A percentile compares a stretch with the other conserved stretches of the same genome.
These are phyloP conservation scores for grape (Vitis vinifera) DNA, from an alignment of 164 flowering plant species.

Conservation along the genomic window DNA sequence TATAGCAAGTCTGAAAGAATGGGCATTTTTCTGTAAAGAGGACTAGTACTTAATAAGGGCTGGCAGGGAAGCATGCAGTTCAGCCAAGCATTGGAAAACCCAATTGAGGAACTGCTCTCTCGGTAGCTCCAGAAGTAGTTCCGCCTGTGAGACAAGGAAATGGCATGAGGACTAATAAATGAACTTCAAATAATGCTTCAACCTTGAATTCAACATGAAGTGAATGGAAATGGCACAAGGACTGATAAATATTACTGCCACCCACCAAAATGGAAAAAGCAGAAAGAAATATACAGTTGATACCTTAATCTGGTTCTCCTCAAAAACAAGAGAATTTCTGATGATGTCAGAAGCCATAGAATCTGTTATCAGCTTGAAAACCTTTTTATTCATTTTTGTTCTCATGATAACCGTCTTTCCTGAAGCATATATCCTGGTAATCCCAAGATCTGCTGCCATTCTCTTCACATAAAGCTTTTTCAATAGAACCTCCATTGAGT, in stretches of 20 bases:
- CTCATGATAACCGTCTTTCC: slow-evolving; percentile 84
- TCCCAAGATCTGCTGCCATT: slow-evolving; percentile 98
- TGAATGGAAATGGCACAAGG: background rate
- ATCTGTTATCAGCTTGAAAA: slow-evolving; percentile 74
- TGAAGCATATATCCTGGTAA: slow-evolving; percentile 68
- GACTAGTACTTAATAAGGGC: slow-evolving; percentile 78
- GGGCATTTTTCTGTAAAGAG: slow-evolving; percentile 1
- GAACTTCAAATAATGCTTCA: background rate
- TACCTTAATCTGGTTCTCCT: slow-evolving; percentile 81
- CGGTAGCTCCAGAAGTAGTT: slow-evolving; percentile 91
- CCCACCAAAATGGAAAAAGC: too few species aligned
- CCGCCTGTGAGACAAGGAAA: slow-evolving; percentile 53
- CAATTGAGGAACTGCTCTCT: slow-evolving; percentile 85
- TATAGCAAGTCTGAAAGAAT: background rate
- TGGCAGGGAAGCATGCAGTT: slow-evolving; percentile 81
- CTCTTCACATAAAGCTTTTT: slow-evolving; percentile 90
- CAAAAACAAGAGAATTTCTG: slow-evolving; percentile 56
- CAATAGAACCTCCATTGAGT: slow-evolving; percentile 84
- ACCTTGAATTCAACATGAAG: background rate
- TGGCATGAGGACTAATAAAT: background rate
- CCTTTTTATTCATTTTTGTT: slow-evolving; percentile 76
- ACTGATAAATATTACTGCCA: background rate
- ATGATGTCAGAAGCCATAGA: slow-evolving; percentile 69
- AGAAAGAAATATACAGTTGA: background rate
- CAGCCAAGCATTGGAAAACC: slow-evolving; percentile 85